These are phyloP conservation scores for Chamaecyparis obtusa DNA, from an alignment of 75 land plant genomes.

Conservation along the genomic window DNA sequence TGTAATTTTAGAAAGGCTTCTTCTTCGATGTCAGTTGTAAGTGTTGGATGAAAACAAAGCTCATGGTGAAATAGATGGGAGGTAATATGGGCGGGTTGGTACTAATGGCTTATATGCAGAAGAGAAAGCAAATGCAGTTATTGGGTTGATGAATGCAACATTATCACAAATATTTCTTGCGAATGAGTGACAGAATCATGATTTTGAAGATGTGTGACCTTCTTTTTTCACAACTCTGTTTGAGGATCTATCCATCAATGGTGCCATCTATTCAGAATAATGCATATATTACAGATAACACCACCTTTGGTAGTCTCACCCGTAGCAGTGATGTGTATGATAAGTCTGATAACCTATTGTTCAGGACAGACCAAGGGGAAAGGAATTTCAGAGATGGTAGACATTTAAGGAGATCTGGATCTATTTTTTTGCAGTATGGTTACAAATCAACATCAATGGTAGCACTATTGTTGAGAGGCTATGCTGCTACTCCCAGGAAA, in stretches of 20 bases:
- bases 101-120: constrained; percentile 24
- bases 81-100: constrained; percentile 19
- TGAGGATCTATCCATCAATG: constrained; percentile 42
- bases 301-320: constrained; percentile 17
- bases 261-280: constrained; percentile 3
- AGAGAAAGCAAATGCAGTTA: constrained; percentile 73
- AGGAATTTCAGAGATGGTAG: constrained; percentile 11
- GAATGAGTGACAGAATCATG: constrained; percentile 85
- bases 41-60: constrained; percentile 55
- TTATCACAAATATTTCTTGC: constrained; percentile 68
- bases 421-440: constrained; percentile 7
- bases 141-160: constrained; percentile 83
- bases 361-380: constrained; percentile 4
- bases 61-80: constrained; percentile 20
- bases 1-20: constrained; percentile 76
- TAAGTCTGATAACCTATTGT: constrained; percentile 3
- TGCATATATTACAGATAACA: constrained; percentile 15
- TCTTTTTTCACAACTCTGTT: constrained; percentile 84
- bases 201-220: constrained; percentile 99
- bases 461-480: constrained; percentile 74
- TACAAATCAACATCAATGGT: constrained; percentile 75
- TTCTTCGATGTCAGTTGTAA: constrained; percentile 68
- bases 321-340: constrained; percentile 15
- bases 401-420: constrained; percentile 8
- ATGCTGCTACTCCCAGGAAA: constrained; percentile 84